Conservation (phyloP, 108 stramenopile genomes). For the Seminavis robusta region DNA sequence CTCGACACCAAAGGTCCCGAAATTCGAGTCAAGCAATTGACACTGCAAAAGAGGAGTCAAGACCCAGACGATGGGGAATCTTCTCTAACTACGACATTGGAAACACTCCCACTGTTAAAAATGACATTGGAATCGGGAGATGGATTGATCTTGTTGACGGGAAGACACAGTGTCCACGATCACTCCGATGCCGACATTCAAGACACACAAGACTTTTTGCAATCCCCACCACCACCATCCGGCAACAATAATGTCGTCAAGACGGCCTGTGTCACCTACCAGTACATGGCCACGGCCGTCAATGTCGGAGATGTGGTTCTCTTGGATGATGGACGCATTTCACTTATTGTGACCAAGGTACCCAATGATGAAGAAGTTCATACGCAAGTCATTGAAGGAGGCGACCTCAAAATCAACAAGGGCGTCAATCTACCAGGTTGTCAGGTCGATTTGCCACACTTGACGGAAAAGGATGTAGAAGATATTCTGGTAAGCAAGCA, state of each 20-base stretch:
- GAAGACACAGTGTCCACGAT: conserved; percentile 55
- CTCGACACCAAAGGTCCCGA: conserved; percentile 92
- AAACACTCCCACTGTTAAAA: too few relatives aligned
- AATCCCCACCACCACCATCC: too few relatives aligned
- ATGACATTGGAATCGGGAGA: too few relatives aligned
- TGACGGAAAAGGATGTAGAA: conserved; percentile 83
- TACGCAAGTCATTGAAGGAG: conserved; percentile 58
- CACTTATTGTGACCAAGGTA: conserved; percentile 71
- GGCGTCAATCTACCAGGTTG: conserved; percentile 83
- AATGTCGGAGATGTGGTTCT: conserved; percentile 63
- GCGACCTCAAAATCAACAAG: conserved; percentile 72
- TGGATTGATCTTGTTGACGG: conserved; percentile 35
- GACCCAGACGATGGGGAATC: too few relatives aligned
- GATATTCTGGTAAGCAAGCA: too few relatives aligned
- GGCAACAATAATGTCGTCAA: too few relatives aligned
- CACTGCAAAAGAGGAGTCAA: conserved; percentile 2
- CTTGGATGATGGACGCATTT: conserved; percentile 92
- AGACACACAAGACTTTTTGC: too few relatives aligned
- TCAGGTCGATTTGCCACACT: conserved; percentile 76
- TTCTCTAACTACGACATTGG: too few relatives aligned
- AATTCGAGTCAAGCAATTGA: conserved; percentile 77
- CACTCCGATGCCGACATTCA: too few relatives aligned
- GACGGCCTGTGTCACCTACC: conserved; percentile 52
- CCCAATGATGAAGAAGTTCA: conserved; percentile 36
- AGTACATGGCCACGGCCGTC: conserved; percentile 35